Evolutionary conservation across 345 rosid species (phyloP).

Genomic region (Salix purpurea): DNA sequence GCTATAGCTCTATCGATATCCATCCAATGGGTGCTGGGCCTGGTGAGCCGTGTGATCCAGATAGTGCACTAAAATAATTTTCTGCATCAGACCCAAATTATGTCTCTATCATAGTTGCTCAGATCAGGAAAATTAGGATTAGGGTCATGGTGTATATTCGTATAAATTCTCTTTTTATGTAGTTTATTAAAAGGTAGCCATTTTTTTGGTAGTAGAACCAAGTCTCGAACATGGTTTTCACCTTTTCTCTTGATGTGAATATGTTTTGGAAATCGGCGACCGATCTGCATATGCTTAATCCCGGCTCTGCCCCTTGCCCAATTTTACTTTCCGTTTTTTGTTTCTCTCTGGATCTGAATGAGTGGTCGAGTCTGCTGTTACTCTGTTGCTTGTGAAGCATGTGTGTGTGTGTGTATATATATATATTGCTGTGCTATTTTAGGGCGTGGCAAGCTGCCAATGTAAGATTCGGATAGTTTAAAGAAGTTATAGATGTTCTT

Average conservation of each 20-base stretch:
- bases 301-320: neutral
- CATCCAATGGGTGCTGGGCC: conserved; percentile 28
- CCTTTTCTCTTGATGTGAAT: neutral
- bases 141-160: conserved; percentile 38
- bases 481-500: no score
- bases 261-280: neutral
- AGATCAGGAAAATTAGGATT: conserved; percentile 35
- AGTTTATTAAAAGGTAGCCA: conserved; percentile 18
- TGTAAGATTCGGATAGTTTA: no score
- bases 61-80: conserved; percentile 19
- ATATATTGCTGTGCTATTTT: neutral
- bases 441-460: neutral
- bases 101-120: conserved; percentile 17
- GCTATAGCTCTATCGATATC: conserved; percentile 9
- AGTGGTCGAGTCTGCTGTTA: neutral
- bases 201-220: neutral
- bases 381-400: neutral
- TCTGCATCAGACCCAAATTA: conserved; percentile 15
- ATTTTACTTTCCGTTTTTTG: neutral
- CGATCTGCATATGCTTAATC: neutral
- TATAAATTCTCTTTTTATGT: neutral
- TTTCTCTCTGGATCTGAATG: neutral
- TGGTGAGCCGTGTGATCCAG: conserved; percentile 34
- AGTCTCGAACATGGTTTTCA: neutral
- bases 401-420: no score